Conservation (phyloP, 805 yeast genomes). For the Yamadazyma laniorum region DNA sequence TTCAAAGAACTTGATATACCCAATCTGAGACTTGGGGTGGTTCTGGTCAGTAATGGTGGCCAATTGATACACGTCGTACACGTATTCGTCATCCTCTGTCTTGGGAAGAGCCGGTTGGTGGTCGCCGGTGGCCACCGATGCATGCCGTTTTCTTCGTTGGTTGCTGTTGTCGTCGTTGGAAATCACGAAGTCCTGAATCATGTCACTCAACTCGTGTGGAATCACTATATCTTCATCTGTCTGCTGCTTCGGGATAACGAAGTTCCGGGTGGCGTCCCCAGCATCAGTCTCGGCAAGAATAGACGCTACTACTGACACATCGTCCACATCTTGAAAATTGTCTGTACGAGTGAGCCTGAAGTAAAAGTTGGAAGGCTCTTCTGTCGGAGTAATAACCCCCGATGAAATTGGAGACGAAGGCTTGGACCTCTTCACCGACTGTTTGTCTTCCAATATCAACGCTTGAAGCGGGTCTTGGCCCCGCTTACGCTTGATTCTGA, state of each 20-base stretch:
- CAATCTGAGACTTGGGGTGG: conserved; percentile 48
- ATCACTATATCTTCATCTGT: conserved; percentile 33
- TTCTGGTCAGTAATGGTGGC: conserved; percentile 45
- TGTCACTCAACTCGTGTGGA: conserved; percentile 67
- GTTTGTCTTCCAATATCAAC: conserved; percentile 47
- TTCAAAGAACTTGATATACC: conserved; percentile 55
- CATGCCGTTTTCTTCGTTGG: conserved; percentile 15
- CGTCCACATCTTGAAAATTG: conserved; percentile 13
- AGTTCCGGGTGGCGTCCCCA: conserved; percentile 22
- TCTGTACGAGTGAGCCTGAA: conserved; percentile 39
- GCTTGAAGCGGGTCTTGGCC: conserved; percentile 89
- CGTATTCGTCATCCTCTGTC: conserved; percentile 59
- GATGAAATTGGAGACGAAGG: conserved; percentile 35
- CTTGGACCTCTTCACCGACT: conserved; percentile 40
- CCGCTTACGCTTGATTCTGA: conserved; percentile 83
- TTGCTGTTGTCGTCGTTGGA: conserved; percentile 21
- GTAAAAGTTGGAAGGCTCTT: conserved; percentile 24
- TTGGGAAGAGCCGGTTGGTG: neutral
- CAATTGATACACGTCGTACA: conserved; percentile 76
- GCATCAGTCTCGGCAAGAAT: conserved; percentile 12
- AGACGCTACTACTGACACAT: conserved; percentile 9
- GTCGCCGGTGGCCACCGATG: neutral
- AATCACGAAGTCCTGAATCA: conserved; percentile 61
- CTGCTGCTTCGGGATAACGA: conserved; percentile 34
- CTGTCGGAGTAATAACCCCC: conserved; percentile 22